Evolutionary conservation across 805 yeast species (phyloP).

Genomic region (Candida peoriensis): DNA sequence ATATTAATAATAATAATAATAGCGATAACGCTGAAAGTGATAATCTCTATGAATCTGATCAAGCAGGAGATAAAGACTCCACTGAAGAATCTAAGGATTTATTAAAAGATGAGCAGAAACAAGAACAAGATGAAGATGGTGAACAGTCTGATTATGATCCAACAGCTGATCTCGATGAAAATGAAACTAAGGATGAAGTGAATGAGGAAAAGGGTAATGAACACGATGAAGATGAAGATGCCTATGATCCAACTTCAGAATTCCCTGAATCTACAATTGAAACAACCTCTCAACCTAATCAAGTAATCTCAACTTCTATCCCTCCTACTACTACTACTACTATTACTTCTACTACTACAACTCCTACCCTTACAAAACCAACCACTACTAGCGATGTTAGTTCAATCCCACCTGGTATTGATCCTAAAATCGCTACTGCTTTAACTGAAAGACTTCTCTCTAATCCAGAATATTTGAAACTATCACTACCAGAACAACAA

Average conservation of each 20-base stretch:
- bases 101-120: conserved; percentile 5
- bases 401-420: conserved; percentile 2
- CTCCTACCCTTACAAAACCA: conserved; percentile 5
- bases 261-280: conserved; percentile 1
- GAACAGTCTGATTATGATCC: conserved; percentile 11
- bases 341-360: conserved; percentile 4
- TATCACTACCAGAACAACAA: conserved; percentile 32
- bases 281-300: conserved; percentile 1
- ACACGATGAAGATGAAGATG: conserved; percentile 5
- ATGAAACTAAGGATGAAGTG: background rate
- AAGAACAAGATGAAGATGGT: conserved; percentile 11
- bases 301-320: background rate
- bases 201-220: background rate
- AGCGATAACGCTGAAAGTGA: too few relatives aligned
- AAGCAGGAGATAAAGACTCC: conserved; percentile 9
- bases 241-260: conserved; percentile 9
- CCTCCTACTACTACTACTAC: conserved; percentile 4
- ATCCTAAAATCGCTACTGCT: conserved; percentile 7
- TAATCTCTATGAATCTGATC: conserved; percentile 3
- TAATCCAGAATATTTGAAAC: conserved; percentile 30
- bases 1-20: too few relatives aligned
- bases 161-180: conserved; percentile 1
- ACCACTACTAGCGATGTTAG: conserved; percentile 19
- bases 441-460: conserved; percentile 21
- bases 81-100: conserved; percentile 4